Percentiles rank a stretch among this genome's conserved stretches.
Evolutionary conservation across 2,329 filamentous ascomycete species (phyloP).

Genomic region (Venturia effusa): DNA sequence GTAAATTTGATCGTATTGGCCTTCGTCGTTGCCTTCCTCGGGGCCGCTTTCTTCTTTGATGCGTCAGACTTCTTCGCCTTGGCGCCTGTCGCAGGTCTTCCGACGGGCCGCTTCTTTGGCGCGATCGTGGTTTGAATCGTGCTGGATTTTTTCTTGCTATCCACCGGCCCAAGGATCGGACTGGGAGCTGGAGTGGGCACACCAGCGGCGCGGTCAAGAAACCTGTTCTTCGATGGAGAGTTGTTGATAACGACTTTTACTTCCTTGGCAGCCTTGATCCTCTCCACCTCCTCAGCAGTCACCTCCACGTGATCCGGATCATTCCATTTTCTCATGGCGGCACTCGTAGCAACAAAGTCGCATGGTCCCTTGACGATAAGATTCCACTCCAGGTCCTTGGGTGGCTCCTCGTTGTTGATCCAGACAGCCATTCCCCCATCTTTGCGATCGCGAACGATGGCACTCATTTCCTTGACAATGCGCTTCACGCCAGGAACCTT

Average conservation of each 20-base stretch:
- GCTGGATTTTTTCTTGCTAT: not conserved
- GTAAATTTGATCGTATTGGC: not conserved
- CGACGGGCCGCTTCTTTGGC: constrained; percentile 1
- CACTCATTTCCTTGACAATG: constrained; percentile 84
- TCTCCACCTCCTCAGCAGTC: constrained; percentile 23
- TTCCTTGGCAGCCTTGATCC: constrained; percentile 18
- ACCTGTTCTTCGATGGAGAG: constrained; percentile 16
- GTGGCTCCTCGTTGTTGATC: constrained; percentile 85
- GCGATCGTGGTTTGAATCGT: not conserved
- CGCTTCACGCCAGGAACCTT: constrained; percentile 89
- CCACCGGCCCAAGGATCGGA: constrained; percentile 2
- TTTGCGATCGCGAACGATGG: constrained; percentile 67
- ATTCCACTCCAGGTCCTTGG: constrained; percentile 88
- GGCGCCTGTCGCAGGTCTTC: not conserved
- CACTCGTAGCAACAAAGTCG: constrained; percentile 72
- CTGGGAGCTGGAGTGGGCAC: constrained; percentile 6
- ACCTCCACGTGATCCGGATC: constrained; percentile 27
- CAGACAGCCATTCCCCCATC: constrained; percentile 77
- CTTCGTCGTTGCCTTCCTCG: not conserved
- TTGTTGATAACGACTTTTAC: not conserved
- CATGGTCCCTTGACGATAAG: constrained; percentile 77
- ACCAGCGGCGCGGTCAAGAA: constrained; percentile 14
- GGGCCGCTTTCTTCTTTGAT: not conserved
- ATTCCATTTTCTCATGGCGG: constrained; percentile 49
- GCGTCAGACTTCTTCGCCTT: not conserved